These are phyloP conservation scores for Sparassis latifolia DNA, from an alignment of 1,284 basidiomycete genomes.

Conservation along the genomic window DNA sequence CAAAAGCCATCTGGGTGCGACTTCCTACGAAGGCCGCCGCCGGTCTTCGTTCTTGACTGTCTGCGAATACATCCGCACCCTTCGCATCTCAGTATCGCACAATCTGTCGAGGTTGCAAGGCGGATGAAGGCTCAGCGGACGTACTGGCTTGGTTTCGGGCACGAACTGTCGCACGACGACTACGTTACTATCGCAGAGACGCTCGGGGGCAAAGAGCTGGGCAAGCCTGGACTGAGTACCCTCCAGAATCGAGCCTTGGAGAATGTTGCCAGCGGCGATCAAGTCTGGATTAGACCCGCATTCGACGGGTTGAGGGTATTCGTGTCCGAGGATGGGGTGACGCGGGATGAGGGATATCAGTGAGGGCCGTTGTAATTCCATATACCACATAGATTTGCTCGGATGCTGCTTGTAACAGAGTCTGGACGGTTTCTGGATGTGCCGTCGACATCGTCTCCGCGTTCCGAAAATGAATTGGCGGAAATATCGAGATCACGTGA, in stretches of 20 bases:
- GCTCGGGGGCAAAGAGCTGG: constrained; percentile 37
- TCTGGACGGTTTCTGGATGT: too few species aligned
- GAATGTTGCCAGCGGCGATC: constrained; percentile 38
- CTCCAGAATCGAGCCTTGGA: constrained; percentile 36
- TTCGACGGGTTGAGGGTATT: constrained; percentile 59
- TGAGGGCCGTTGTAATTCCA: background rate
- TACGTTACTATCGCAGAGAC: constrained; percentile 52
- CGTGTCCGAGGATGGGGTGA: constrained; percentile 32
- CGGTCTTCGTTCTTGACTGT: constrained; percentile 68
- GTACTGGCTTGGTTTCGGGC: constrained; percentile 70
- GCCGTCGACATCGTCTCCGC: too few species aligned
- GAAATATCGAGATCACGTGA: too few species aligned
- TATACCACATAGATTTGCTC: too few species aligned
- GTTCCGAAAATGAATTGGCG: too few species aligned
- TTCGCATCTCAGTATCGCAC: constrained; percentile 67
- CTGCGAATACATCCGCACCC: constrained; percentile 53
- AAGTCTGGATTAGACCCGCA: constrained; percentile 61
- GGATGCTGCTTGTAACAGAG: too few species aligned
- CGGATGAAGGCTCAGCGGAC: constrained; percentile 49
- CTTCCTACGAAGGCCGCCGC: constrained; percentile 20
- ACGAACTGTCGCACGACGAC: constrained; percentile 64
- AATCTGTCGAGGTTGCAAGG: constrained; percentile 48
- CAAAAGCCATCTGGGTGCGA: constrained; percentile 15
- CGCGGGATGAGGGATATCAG: constrained; percentile 44
- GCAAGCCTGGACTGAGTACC: constrained; percentile 14